phyloP scores from a whole-genome alignment of 164 flowering plant species.

The Chimonanthus praecox region DNA sequence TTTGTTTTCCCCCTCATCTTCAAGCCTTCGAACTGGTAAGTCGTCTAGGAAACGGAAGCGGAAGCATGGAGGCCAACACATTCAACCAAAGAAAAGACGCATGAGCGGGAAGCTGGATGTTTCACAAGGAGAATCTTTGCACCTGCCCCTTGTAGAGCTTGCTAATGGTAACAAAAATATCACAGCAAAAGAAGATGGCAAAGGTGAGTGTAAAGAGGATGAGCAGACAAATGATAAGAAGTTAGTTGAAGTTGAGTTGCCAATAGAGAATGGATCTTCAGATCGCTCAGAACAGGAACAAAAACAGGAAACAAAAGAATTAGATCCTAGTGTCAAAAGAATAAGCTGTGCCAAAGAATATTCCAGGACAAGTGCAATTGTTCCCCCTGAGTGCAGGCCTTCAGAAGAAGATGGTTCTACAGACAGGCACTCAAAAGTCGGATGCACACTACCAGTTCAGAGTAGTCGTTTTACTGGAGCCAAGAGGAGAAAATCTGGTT shows the following conservation, averaged over 20 bases:
- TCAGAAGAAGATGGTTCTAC: slow-evolving; percentile 27
- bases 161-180: background rate
- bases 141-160: slow-evolving; percentile 20
- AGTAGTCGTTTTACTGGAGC: slow-evolving; percentile 57
- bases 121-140: slow-evolving; percentile 13
- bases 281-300: slow-evolving; percentile 10
- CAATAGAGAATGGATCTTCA: slow-evolving; percentile 23
- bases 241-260: slow-evolving; percentile 17
- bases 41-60: slow-evolving; percentile 45
- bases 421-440: slow-evolving; percentile 26
- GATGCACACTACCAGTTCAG: slow-evolving; percentile 27
- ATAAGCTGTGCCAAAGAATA: slow-evolving; percentile 14
- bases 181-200: background rate
- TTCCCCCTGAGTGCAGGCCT: slow-evolving; percentile 26
- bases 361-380: slow-evolving; percentile 23
- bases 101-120: slow-evolving; percentile 4
- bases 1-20: background rate
- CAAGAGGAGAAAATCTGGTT: slow-evolving; percentile 76
- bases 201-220: slow-evolving; percentile 1
- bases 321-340: slow-evolving; percentile 38
- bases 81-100: slow-evolving; percentile 66
- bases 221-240: slow-evolving; percentile 13
- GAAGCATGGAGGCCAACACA: slow-evolving; percentile 35
- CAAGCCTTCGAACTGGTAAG: slow-evolving; percentile 42
- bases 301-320: slow-evolving; percentile 30